phyloP scores from a whole-genome alignment of 768 basidiomycete species.

The Dacryopinax spathularia region DNA sequence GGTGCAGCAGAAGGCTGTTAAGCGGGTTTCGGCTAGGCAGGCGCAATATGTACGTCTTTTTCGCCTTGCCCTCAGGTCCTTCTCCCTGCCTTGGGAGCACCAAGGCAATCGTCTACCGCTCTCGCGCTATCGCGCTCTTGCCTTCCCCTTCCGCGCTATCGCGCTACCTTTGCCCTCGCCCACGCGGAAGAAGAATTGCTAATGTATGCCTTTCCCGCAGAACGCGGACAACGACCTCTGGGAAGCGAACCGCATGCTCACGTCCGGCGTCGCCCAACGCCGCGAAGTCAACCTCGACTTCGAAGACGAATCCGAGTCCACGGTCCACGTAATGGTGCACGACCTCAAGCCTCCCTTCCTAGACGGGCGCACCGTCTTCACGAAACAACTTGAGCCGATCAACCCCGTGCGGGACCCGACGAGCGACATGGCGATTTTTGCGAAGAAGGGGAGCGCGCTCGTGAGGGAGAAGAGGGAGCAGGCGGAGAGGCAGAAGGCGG shows the following conservation, averaged over 20 bases:
- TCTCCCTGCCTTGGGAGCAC: not conserved
- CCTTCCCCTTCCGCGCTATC: not conserved
- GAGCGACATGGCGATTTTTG: slow-evolving; percentile 89
- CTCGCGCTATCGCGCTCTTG: too few species aligned
- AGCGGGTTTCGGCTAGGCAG: slow-evolving; percentile 83
- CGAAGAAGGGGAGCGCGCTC: slow-evolving; percentile 88
- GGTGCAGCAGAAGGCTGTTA: slow-evolving; percentile 61
- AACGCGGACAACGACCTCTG: slow-evolving; percentile 97
- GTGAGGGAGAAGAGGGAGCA: slow-evolving; percentile 95
- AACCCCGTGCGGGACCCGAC: slow-evolving; percentile 90
- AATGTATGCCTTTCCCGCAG: slow-evolving; percentile 27
- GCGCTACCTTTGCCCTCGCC: too few species aligned
- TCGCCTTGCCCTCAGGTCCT: not conserved
- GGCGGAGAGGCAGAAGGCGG: slow-evolving; percentile 88
- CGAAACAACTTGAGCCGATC: slow-evolving; percentile 91
- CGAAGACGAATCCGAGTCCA: slow-evolving; percentile 89
- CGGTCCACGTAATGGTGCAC: slow-evolving; percentile 94
- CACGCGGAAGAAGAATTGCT: slow-evolving; percentile 12
- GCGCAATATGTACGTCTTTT: slow-evolving; percentile 72
- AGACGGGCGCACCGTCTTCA: slow-evolving; percentile 90
- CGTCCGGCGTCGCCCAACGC: slow-evolving; percentile 84
- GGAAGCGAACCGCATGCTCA: slow-evolving; percentile 96
- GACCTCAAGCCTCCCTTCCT: slow-evolving; percentile 95
- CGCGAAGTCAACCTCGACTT: slow-evolving; percentile 83
- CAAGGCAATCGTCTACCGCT: too few species aligned